A percentile compares a stretch with the other conserved stretches of the same genome.
phyloP scores from a whole-genome alignment of 169 alveolate species.

The Nephromyces sp. region DNA sequence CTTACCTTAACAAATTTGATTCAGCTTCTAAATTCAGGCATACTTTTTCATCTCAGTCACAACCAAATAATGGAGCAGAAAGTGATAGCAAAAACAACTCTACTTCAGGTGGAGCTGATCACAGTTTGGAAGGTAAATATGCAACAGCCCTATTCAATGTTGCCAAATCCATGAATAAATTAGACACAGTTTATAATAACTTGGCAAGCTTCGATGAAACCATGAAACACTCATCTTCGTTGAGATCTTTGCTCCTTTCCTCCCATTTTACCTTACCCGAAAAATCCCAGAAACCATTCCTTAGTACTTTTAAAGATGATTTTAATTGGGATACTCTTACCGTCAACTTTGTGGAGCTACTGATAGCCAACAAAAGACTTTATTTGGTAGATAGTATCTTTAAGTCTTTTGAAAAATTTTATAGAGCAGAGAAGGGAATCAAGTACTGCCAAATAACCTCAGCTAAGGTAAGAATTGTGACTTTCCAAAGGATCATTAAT shows the following conservation, averaged over 20 bases:
- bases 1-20: no score
- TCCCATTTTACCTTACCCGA: not conserved
- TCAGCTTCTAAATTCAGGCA: no score
- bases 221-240: not conserved
- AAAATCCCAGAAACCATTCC: not conserved
- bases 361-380: not conserved
- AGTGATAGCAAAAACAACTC: no score
- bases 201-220: not conserved
- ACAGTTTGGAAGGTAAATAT: slow-evolving; percentile 4
- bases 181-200: not conserved
- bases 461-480: slow-evolving; percentile 3
- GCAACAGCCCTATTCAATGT: not conserved
- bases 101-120: no score
- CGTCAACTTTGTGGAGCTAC: not conserved
- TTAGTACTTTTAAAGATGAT: not conserved
- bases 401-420: not conserved
- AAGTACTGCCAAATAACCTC: not conserved
- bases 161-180: not conserved
- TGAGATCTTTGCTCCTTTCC: not conserved
- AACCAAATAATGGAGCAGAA: no score
- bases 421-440: not conserved
- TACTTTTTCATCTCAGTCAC: no score
- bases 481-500: no score
- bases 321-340: not conserved
- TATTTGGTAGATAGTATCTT: not conserved